phyloP scores from a whole-genome alignment of 2,329 filamentous ascomycete species.

The Apiospora hydei region DNA sequence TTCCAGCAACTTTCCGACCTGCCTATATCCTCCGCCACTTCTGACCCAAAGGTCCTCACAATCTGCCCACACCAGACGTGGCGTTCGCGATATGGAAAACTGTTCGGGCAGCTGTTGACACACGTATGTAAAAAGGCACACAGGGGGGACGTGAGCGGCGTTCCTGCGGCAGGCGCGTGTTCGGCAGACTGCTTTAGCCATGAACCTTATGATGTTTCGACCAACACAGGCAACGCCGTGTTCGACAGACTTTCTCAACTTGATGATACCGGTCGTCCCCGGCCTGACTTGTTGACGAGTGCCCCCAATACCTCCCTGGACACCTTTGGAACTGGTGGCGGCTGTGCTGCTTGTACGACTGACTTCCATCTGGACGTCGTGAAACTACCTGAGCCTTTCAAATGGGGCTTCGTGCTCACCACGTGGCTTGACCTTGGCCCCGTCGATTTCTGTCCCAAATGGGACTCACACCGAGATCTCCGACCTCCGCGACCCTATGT shows the following conservation, averaged over 20 bases:
- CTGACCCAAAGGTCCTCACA: constrained; percentile 27
- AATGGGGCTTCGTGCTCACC: constrained; percentile 37
- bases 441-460: constrained; percentile 35
- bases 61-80: constrained; percentile 35
- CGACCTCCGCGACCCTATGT: constrained; percentile 30
- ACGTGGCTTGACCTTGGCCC: constrained; percentile 36
- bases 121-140: constrained; percentile 29
- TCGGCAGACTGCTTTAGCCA: constrained; percentile 30
- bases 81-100: constrained; percentile 26
- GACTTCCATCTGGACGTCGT: constrained; percentile 35
- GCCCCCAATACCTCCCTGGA: not conserved
- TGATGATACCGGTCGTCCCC: constrained; percentile 27
- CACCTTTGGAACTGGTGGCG: constrained; percentile 29
- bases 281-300: constrained; percentile 25
- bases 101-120: constrained; percentile 27
- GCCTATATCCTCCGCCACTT: constrained; percentile 21
- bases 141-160: not conserved
- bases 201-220: constrained; percentile 30
- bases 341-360: constrained; percentile 35
- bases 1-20: constrained; percentile 29
- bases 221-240: constrained; percentile 32
- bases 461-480: constrained; percentile 35
- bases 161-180: constrained; percentile 20
- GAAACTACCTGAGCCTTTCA: constrained; percentile 33
- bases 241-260: constrained; percentile 29